These are phyloP conservation scores for Rubia peregrina DNA, from an alignment of 305 asterid species.

Conservation along the genomic window DNA sequence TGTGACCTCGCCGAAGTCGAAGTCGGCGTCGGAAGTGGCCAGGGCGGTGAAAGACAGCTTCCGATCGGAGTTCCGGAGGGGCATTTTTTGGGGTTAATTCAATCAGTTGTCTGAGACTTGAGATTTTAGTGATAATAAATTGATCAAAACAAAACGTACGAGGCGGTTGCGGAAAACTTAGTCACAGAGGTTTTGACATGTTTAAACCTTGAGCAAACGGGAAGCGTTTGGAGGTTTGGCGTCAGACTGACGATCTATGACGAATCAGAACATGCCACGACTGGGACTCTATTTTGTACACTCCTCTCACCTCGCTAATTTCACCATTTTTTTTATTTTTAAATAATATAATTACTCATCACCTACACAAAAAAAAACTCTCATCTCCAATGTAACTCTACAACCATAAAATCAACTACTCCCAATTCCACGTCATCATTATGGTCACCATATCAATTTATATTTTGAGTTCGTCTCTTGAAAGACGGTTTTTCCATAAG, in stretches of 20 bases:
- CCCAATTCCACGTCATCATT: too few relatives aligned
- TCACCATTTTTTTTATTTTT: too few relatives aligned
- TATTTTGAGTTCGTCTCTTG: too few relatives aligned
- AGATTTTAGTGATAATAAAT: neutral
- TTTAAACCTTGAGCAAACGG: neutral
- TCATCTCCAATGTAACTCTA: too few relatives aligned
- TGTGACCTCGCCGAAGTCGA: conserved; percentile 30
- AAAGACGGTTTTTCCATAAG: too few relatives aligned
- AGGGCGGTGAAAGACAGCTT: conserved; percentile 64
- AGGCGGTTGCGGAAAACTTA: neutral
- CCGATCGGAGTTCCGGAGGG: conserved; percentile 48
- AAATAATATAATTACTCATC: too few relatives aligned
- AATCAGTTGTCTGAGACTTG: neutral
- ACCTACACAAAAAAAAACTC: too few relatives aligned
- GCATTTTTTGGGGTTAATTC: conserved; percentile 26
- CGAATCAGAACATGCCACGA: neutral
- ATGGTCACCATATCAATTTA: too few relatives aligned
- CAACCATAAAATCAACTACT: too few relatives aligned
- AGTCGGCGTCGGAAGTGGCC: conserved; percentile 31
- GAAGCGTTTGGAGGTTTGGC: neutral
- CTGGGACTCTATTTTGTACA: too few relatives aligned
- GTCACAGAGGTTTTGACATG: neutral
- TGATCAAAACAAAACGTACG: neutral
- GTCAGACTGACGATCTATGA: neutral
- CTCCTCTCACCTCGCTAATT: too few relatives aligned